Evolutionary conservation across 2,329 filamentous ascomycete genomes (phyloP).

Genomic region (Calonectria pteridis): DNA sequence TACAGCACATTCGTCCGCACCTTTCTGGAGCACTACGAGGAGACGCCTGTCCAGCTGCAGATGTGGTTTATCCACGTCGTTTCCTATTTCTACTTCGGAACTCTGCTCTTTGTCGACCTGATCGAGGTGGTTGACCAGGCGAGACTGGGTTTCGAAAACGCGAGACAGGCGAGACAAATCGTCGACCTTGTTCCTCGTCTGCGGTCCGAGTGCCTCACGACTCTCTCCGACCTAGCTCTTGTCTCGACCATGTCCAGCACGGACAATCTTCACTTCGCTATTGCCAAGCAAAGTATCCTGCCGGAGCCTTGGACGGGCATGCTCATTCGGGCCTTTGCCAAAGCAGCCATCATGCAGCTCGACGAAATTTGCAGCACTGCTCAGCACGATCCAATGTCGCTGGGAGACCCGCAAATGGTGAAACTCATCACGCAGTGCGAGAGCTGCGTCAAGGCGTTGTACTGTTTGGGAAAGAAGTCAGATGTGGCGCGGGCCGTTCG

Average conservation of each 20-base stretch:
- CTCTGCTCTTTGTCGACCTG: constrained; percentile 66
- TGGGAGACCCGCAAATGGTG: constrained; percentile 37
- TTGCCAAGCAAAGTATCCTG: constrained; percentile 67
- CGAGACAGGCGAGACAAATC: constrained; percentile 42
- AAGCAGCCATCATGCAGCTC: constrained; percentile 56
- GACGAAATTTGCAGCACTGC: constrained; percentile 47
- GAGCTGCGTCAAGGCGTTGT: constrained; percentile 65
- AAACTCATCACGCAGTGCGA: constrained; percentile 55
- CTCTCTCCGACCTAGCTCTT: constrained; percentile 62
- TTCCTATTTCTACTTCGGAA: constrained; percentile 69
- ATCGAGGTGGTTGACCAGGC: constrained; percentile 63
- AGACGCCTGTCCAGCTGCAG: constrained; percentile 65
- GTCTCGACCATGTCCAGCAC: constrained; percentile 54
- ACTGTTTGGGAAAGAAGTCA: constrained; percentile 67
- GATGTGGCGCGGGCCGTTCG: constrained; percentile 55
- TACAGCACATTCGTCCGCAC: constrained; percentile 66
- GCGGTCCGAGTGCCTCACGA: constrained; percentile 56
- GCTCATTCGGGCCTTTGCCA: constrained; percentile 65
- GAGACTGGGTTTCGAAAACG: constrained; percentile 42
- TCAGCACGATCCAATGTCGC: constrained; percentile 39
- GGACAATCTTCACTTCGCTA: constrained; percentile 63
- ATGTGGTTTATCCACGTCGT: constrained; percentile 71
- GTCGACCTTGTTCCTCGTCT: constrained; percentile 54
- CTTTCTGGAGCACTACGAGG: constrained; percentile 61
- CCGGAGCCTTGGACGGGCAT: constrained; percentile 72